Conservation (phyloP, 768 basidiomycete genomes). For the Lentinus brumalis region DNA sequence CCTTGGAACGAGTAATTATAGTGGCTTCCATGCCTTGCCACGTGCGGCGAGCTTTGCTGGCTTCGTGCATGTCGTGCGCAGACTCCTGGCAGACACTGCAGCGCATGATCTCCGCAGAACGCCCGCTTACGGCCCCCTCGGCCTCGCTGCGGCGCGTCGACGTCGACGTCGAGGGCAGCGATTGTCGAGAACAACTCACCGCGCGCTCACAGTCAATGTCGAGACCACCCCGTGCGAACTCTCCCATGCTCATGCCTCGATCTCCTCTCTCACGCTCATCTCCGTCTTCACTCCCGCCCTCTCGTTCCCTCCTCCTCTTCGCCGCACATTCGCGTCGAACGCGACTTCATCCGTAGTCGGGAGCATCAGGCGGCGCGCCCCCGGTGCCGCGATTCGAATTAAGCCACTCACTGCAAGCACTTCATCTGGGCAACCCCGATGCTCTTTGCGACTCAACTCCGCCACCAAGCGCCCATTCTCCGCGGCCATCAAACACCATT, state of each 20-base stretch:
- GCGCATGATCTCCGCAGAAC: neutral
- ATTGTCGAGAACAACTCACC: too few species aligned
- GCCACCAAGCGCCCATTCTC: too few species aligned
- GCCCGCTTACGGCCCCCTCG: neutral
- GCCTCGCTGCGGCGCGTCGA: neutral
- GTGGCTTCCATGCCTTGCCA: neutral
- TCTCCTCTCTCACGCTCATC: conserved; percentile 14
- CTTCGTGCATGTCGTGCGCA: conserved; percentile 10
- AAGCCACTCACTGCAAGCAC: too few species aligned
- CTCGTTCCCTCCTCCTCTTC: neutral
- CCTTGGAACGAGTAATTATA: neutral
- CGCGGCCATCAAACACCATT: too few species aligned
- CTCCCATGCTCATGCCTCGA: conserved; percentile 15
- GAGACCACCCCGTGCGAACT: neutral
- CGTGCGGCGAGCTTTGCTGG: neutral
- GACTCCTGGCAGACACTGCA: neutral
- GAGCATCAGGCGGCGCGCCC: too few species aligned
- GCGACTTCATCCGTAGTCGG: too few species aligned
- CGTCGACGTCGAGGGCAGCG: neutral
- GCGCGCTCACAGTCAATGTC: neutral
- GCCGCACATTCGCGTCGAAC: neutral
- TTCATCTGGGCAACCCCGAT: neutral
- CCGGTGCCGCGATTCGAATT: too few species aligned
- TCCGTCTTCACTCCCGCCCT: neutral
- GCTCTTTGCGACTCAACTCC: neutral